Evolutionary conservation across 2,329 filamentous ascomycete species (phyloP).

Genomic region (Aureobasidium uvarum): DNA sequence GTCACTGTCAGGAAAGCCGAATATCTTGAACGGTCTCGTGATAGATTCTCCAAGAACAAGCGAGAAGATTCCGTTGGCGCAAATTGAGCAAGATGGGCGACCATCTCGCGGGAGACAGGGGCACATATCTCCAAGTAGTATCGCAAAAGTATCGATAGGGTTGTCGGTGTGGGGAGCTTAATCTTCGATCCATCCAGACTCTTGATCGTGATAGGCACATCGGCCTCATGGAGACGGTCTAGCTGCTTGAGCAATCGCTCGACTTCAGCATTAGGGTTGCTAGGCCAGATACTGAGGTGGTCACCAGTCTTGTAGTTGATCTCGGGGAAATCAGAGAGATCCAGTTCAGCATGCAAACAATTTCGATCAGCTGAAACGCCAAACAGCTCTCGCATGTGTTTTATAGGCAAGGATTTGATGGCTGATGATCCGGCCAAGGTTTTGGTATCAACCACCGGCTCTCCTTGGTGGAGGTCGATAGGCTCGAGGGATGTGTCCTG

Average conservation of each 20-base stretch:
- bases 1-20: background rate
- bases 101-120: slow-evolving; percentile 43
- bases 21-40: background rate
- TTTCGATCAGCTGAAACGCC: slow-evolving; percentile 37
- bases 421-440: slow-evolving; percentile 21
- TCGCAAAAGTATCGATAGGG: slow-evolving; percentile 43
- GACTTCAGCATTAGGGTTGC: slow-evolving; percentile 43
- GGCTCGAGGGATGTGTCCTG: slow-evolving; percentile 32
- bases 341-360: slow-evolving; percentile 45
- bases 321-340: slow-evolving; percentile 39
- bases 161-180: slow-evolving; percentile 44
- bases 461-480: slow-evolving; percentile 36
- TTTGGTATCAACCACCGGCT: slow-evolving; percentile 28
- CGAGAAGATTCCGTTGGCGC: slow-evolving; percentile 38
- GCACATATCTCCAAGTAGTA: slow-evolving; percentile 51
- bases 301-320: slow-evolving; percentile 48
- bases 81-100: slow-evolving; percentile 43
- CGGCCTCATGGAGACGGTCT: slow-evolving; percentile 31
- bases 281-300: slow-evolving; percentile 45
- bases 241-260: slow-evolving; percentile 38
- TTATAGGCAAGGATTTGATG: slow-evolving; percentile 35
- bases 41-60: slow-evolving; percentile 1
- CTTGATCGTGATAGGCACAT: slow-evolving; percentile 36
- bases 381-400: slow-evolving; percentile 40
- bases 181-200: slow-evolving; percentile 37